Base-by-base conservation (phyloP, 2,329 filamentous ascomycete genomes). In the Hypoxylon sp. region DNA sequence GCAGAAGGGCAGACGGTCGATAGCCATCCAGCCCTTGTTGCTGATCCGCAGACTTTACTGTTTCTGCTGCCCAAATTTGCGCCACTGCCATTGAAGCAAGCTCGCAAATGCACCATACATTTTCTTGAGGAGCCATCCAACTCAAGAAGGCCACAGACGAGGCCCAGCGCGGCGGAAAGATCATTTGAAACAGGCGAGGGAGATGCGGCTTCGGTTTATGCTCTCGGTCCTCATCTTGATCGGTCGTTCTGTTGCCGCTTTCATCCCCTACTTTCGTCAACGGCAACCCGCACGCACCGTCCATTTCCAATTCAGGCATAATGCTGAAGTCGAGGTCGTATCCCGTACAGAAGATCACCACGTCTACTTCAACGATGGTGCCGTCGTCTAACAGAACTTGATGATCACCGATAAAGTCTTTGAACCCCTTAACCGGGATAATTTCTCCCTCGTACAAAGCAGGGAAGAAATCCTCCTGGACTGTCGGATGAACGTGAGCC, bases 41-140 rank as follows among this genome's bases (percentile, higher is more conserved):
- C 8, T 54, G 14, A 19, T 33, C 62, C 33, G 47, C 13, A 10
- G 35, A 33, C 44, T 22, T 61, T 1, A 35, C 59, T 4, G 64
- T 66, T 46, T 67, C 71, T 33, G 64, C 72, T 29, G 64, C 67
- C 65, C 67, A 71, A 4, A 57, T 71, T 70, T 61, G 81, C 81
- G 10, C 82, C 80, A 24, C 76, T 81, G 19, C 76, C 81, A 52
- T 83, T 81, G 70, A 78, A 81, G 65, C 82, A 71, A 24, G 64
- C 22, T 74, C 72, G 17, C 62, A 61, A 0, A 73, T 62, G 51
- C 67, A 63, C 73, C 73, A 74, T 19, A 68, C 67, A 24, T 58
- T 67, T 55, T 75, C 72, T 22, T 68, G 69, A 1, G 73, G 70
- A 8, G 70, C 52, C 46, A 71, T 67, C 65, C 66, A 74, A 56